These are phyloP conservation scores for Hymenoscyphus scutula DNA, from an alignment of 2,329 filamentous ascomycete species.

Conservation along the genomic window DNA sequence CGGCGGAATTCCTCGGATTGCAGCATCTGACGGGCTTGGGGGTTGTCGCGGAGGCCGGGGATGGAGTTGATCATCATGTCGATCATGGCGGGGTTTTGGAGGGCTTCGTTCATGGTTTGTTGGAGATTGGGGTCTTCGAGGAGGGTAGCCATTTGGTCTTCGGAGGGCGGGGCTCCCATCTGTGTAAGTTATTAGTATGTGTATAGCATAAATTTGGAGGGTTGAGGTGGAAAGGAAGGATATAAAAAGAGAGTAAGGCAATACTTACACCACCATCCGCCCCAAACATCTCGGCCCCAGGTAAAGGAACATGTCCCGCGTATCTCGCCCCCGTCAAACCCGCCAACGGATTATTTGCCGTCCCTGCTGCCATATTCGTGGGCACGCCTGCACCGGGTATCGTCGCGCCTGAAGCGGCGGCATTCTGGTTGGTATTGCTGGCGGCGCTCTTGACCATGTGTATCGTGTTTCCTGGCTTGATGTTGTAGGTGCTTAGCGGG, in stretches of 20 bases:
- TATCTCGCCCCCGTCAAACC: constrained; percentile 90
- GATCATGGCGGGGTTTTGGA: constrained; percentile 91
- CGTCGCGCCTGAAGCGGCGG: constrained; percentile 44
- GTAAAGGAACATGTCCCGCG: constrained; percentile 86
- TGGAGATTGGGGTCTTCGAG: constrained; percentile 85
- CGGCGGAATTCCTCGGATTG: constrained; percentile 83
- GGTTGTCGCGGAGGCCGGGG: constrained; percentile 71
- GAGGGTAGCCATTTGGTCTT: constrained; percentile 80
- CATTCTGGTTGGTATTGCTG: constrained; percentile 57
- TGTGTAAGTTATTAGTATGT: constrained; percentile 40
- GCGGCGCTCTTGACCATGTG: constrained; percentile 96
- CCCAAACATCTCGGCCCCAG: constrained; percentile 84
- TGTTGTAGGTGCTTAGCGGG: constrained; percentile 80
- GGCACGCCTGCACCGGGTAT: constrained; percentile 61
- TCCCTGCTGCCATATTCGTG: constrained; percentile 75
- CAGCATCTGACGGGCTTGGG: constrained; percentile 78
- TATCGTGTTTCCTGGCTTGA: constrained; percentile 92
- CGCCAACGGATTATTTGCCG: constrained; percentile 85
- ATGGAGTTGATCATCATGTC: constrained; percentile 94
- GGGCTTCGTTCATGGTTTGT: constrained; percentile 86
- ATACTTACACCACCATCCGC: constrained; percentile 90
- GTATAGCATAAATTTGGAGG: constrained; percentile 8
- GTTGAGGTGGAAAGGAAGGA: neutral
- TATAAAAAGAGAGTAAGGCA: neutral
- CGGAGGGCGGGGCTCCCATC: constrained; percentile 86